Base-by-base conservation (phyloP, 2,329 filamentous ascomycete species). In the Aspergillus japonicus region DNA sequence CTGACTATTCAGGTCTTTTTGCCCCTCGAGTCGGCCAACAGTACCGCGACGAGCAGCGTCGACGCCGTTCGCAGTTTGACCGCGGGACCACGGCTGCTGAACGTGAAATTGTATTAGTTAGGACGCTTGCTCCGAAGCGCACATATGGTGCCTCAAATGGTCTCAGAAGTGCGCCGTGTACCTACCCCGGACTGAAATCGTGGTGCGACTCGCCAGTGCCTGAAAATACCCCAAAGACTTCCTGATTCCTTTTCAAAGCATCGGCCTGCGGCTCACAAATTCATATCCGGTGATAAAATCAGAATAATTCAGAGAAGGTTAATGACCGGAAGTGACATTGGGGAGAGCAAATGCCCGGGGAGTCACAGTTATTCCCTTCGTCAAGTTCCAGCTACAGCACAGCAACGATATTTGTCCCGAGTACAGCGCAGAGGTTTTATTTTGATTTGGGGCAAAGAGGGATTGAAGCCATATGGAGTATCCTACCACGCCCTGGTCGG, bases 41-140 rank as follows among this genome's bases (percentile, higher is more conserved):
- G 57, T 86, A 87, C 66, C 85, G 88, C 16, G 87, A 91, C 63
- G 88, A 92, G 71, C 90, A 92, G 72, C 87, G 90, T 62, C 88
- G 88, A 52, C 87, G 89, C 57, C 85, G 87, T 54, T 93, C 90
- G 23, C 88, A 91, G 69, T 96, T 86, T 68, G 92, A 96, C 68
- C 89, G 91, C 62, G 92, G 92, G 29, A 95, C 90, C 29, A 85
- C 87, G 59, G 83, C 90, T 62, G 88, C 89, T 21, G 87, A 86
- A 21, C 77, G 88, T 12, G 87, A 90, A 70, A 85, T 89, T 47
- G 66, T 71, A 6, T 73, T 69, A 56, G 68, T 70, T 54, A 65
- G 64, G 31, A 69, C 67, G 4, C 60, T 66, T 51, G 62, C 62
- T 48, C 63, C 66, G 4, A 63, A 60, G 24, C 63, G 60, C 59